phyloP scores from a whole-genome alignment of 176 grass and related monocot species.

The Cocos nucifera region DNA sequence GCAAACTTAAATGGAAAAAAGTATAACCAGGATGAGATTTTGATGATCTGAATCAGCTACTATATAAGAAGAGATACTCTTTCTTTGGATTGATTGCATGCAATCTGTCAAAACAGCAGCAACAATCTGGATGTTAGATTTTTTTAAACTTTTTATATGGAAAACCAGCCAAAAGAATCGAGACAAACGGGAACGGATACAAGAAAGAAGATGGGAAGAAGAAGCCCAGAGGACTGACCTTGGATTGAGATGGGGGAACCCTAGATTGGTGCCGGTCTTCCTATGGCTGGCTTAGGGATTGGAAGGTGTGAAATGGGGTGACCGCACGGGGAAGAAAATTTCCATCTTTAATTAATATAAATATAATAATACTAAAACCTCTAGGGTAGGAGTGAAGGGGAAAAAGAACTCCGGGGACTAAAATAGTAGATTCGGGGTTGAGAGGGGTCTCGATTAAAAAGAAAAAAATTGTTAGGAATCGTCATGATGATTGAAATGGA shows the following conservation, averaged over 20 bases:
- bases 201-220: neutral
- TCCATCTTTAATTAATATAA: constrained; percentile 4
- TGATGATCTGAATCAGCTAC: constrained; percentile 9
- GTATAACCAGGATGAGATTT: constrained; percentile 8
- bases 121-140: neutral
- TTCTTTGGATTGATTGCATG: constrained; percentile 1
- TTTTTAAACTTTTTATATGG: no score
- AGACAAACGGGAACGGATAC: neutral
- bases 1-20: no score
- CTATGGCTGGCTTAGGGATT: neutral
- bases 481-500: neutral
- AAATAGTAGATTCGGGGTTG: constrained; percentile 24
- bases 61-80: neutral
- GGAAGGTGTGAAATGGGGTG: constrained; percentile 16
- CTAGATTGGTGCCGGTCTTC: neutral
- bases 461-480: neutral
- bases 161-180: no score
- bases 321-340: neutral
- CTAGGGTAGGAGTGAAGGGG: no score
- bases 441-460: constrained; percentile 7
- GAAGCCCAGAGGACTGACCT: constrained; percentile 8
- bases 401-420: constrained; percentile 20
- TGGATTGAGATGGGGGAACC: neutral
- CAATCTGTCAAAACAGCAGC: constrained; percentile 7
- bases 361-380: constrained; percentile 20